Percentiles rank a stretch among this genome's conserved stretches.
Evolutionary conservation across 208 protist species (phyloP).

Genomic region (Leishmania tropica): DNA sequence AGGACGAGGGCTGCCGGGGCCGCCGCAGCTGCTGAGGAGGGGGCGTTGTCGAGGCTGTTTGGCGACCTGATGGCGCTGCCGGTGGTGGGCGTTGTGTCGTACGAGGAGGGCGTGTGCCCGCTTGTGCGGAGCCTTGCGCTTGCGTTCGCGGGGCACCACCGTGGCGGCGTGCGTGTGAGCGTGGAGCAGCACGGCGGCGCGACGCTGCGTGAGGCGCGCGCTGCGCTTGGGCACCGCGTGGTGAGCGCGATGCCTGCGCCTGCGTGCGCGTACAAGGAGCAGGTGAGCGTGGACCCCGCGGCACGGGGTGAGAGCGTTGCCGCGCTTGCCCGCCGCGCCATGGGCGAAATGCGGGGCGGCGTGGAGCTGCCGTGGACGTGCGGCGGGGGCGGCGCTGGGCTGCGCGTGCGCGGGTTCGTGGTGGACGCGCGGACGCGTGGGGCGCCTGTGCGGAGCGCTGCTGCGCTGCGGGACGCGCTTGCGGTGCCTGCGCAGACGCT

Average conservation of each 20-base stretch:
- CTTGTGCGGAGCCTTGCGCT: constrained; percentile 52
- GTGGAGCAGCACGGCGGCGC: constrained; percentile 12
- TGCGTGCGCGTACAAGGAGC: constrained; percentile 23
- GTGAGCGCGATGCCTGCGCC: constrained; percentile 32
- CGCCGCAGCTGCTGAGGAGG: background rate
- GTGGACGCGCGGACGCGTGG: constrained; percentile 31
- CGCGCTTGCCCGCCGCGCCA: background rate
- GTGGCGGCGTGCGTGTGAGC: constrained; percentile 23
- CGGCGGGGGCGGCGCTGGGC: constrained; percentile 8
- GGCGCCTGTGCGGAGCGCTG: background rate
- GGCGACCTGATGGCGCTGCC: constrained; percentile 46
- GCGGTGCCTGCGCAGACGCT: constrained; percentile 50
- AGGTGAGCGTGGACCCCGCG: background rate
- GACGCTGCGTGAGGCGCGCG: constrained; percentile 15
- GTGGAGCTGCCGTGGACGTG: constrained; percentile 28
- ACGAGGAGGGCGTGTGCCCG: constrained; percentile 44
- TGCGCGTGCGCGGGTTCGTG: constrained; percentile 37
- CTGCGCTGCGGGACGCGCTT: constrained; percentile 20
- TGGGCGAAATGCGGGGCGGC: background rate
- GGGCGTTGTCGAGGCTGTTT: constrained; percentile 26
- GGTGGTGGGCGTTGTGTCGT: constrained; percentile 40
- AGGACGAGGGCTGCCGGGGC: background rate
- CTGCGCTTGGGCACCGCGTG: constrained; percentile 17
- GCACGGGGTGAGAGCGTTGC: background rate
- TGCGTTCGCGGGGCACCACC: constrained; percentile 39